Conservation (phyloP, 208 protist genomes). For the Crithidia fasciculata region DNA sequence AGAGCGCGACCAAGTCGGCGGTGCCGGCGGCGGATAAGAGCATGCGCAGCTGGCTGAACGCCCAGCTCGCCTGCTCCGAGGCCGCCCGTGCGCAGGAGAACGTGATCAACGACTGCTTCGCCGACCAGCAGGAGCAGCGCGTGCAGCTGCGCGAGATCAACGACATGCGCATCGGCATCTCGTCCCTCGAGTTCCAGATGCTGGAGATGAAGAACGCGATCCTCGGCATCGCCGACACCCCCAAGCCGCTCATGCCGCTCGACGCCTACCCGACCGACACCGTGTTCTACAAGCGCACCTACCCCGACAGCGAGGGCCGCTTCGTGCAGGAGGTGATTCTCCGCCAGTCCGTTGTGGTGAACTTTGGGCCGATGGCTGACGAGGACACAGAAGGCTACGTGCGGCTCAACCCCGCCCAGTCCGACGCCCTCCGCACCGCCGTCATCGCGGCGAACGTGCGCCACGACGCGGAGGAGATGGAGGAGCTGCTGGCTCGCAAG, state of each 20-base stretch:
- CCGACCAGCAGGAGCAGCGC: conserved; percentile 76
- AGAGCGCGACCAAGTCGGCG: conserved; percentile 22
- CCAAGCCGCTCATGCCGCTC: conserved; percentile 50
- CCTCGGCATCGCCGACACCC: conserved; percentile 35
- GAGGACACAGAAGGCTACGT: conserved; percentile 66
- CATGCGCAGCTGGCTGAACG: conserved; percentile 62
- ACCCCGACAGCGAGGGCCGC: conserved; percentile 47
- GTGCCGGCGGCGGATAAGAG: conserved; percentile 38
- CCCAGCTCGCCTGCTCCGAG: conserved; percentile 67
- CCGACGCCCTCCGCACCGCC: conserved; percentile 38
- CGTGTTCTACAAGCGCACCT: conserved; percentile 62
- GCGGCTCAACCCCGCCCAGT: conserved; percentile 48
- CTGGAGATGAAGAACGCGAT: conserved; percentile 62
- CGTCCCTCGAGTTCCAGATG: conserved; percentile 61
- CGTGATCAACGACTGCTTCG: conserved; percentile 70
- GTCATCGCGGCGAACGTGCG: conserved; percentile 41
- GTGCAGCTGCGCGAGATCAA: conserved; percentile 77
- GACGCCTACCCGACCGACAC: conserved; percentile 49
- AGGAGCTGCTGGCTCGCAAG: conserved; percentile 48
- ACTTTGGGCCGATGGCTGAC: conserved; percentile 54
- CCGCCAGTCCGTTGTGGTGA: conserved; percentile 57
- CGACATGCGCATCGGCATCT: conserved; percentile 69
- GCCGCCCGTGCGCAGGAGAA: conserved; percentile 58
- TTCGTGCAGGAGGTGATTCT: conserved; percentile 72
- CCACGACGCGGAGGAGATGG: conserved; percentile 75